Percentiles rank a stretch among this genome's conserved stretches.
These are phyloP conservation scores for Asterophora lycoperdoides DNA, from an alignment of 768 basidiomycete species.

Conservation along the genomic window DNA sequence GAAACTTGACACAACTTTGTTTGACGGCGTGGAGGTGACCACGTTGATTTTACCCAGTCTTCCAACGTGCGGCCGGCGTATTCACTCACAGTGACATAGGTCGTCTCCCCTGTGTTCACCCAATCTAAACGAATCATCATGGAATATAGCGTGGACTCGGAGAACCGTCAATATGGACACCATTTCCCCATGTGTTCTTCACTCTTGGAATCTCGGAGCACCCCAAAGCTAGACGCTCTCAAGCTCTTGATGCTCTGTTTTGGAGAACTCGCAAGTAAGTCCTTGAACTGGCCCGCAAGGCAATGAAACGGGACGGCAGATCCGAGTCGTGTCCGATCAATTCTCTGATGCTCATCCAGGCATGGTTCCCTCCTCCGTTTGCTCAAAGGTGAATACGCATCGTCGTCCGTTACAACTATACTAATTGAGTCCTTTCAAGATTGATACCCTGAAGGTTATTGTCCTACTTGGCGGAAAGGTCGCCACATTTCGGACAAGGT, in stretches of 20 bases:
- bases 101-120: neutral
- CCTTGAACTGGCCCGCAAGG: neutral
- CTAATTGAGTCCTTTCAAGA: neutral
- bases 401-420: neutral
- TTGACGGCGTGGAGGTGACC: slow-evolving; percentile 10
- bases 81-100: slow-evolving; percentile 18
- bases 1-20: slow-evolving; percentile 13
- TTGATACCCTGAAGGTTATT: slow-evolving; percentile 11
- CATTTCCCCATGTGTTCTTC: too few species aligned
- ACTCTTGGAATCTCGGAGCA: neutral
- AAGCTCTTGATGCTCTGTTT: slow-evolving; percentile 8
- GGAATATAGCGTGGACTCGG: slow-evolving; percentile 7
- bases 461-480: slow-evolving; percentile 8
- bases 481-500: slow-evolving; percentile 4
- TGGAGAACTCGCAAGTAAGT: neutral
- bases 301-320: slow-evolving; percentile 17
- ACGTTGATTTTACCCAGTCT: slow-evolving; percentile 13
- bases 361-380: slow-evolving; percentile 12
- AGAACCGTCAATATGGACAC: slow-evolving; percentile 4
- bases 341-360: slow-evolving; percentile 5
- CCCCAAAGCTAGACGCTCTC: neutral
- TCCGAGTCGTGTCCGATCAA: slow-evolving; percentile 17
- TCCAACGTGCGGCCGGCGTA: slow-evolving; percentile 14
- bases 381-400: slow-evolving; percentile 4
- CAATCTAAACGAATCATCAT: neutral